Conservation (phyloP, 768 basidiomycete species). For the Amanita polypyramis region DNA sequence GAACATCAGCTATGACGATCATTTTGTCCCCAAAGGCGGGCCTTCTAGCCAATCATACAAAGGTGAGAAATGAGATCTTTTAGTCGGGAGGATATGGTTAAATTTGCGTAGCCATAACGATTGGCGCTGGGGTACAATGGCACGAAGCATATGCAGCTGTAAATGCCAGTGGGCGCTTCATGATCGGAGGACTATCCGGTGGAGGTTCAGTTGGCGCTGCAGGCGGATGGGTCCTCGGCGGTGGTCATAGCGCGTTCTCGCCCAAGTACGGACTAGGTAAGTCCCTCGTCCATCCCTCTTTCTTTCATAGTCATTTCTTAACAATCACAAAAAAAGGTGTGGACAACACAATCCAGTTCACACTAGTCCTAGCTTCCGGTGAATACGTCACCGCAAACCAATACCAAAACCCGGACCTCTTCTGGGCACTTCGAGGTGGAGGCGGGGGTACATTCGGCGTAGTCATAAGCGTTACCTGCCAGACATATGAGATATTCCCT, state of each 20-base stretch:
- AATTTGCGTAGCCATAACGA: conserved; percentile 13
- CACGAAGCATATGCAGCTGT: conserved; percentile 22
- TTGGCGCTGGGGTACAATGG: conserved; percentile 29
- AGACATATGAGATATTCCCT: conserved; percentile 25
- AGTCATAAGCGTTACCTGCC: conserved; percentile 34
- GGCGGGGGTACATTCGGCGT: conserved; percentile 40
- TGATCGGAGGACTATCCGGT: conserved; percentile 29
- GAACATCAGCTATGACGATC: conserved; percentile 21
- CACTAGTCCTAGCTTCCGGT: conserved; percentile 31
- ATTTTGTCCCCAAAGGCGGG: conserved; percentile 20
- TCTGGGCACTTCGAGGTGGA: conserved; percentile 19
- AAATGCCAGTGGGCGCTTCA: conserved; percentile 18
- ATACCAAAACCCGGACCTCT: conserved; percentile 33
- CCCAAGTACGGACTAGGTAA: conserved; percentile 28
- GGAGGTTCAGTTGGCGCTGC: too few species aligned
- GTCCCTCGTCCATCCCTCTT: too few species aligned
- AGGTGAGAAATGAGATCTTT: conserved; percentile 4
- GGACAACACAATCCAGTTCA: conserved; percentile 36
- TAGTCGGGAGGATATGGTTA: too few species aligned
- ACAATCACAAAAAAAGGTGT: too few species aligned
- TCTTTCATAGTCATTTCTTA: too few species aligned
- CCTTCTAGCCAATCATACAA: conserved; percentile 9
- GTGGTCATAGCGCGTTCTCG: conserved; percentile 26
- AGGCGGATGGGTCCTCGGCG: too few species aligned
- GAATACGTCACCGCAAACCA: conserved; percentile 27